A percentile compares a stretch with the other conserved stretches of the same genome.
Evolutionary conservation across 148 eudicot genomes (phyloP).

Genomic region (Silene conica): DNA sequence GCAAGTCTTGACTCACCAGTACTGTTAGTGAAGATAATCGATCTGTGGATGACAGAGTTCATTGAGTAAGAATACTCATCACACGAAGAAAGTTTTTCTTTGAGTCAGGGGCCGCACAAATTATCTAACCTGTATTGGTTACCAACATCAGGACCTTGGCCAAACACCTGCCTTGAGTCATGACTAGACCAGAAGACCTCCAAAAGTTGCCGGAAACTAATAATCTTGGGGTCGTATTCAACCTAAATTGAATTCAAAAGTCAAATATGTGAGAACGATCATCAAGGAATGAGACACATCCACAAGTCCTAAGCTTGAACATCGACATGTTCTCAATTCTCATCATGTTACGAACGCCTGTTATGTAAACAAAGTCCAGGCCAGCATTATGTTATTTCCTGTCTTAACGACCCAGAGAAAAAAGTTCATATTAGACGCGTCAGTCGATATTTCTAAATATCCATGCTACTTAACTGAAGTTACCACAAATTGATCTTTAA

Average conservation of each 20-base stretch:
- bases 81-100: not conserved
- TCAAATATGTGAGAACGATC: not conserved
- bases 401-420: not conserved
- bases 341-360: not conserved
- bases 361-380: not conserved
- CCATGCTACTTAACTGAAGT: not conserved
- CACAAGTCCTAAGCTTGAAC: not conserved
- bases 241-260: slow-evolving; percentile 39
- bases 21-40: slow-evolving; percentile 86
- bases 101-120: not conserved
- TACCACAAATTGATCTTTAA: not conserved
- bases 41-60: slow-evolving; percentile 42
- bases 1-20: slow-evolving; percentile 80
- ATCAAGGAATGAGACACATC: not conserved
- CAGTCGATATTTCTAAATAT: not conserved
- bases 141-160: slow-evolving; percentile 99
- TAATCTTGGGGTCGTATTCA: slow-evolving; percentile 74
- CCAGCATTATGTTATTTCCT: not conserved
- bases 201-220: slow-evolving; percentile 67
- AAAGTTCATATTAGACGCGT: not conserved
- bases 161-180: slow-evolving; percentile 97
- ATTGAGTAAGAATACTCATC: not conserved
- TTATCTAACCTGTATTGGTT: slow-evolving; percentile 90
- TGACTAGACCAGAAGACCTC: slow-evolving; percentile 97
- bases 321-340: not conserved